A percentile compares a stretch with the other conserved stretches of the same genome.
These are phyloP conservation scores for Trichophyton rubrum DNA, from an alignment of 2,329 filamentous ascomycete species.

Conservation along the genomic window DNA sequence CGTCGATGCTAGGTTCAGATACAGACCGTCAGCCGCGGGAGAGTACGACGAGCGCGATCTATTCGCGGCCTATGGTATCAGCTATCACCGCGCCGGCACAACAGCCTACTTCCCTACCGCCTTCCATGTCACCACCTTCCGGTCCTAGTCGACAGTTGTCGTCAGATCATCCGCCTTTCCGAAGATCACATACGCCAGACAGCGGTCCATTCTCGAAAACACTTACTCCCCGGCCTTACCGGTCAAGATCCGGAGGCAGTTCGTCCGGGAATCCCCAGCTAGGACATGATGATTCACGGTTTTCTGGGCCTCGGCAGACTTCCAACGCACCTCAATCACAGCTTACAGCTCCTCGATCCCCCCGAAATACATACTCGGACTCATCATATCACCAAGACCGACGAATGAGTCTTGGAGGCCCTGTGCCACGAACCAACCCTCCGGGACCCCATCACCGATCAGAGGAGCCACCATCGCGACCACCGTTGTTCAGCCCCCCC, in stretches of 20 bases:
- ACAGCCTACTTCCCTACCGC: not conserved
- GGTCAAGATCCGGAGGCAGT: constrained; percentile 26
- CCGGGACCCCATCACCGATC: constrained; percentile 21
- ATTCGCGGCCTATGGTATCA: constrained; percentile 29
- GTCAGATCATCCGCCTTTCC: constrained; percentile 50
- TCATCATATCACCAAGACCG: constrained; percentile 24
- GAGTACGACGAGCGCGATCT: constrained; percentile 34
- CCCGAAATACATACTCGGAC: constrained; percentile 25
- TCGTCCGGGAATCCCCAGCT: constrained; percentile 11
- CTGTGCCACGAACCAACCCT: constrained; percentile 32
- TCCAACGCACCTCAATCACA: constrained; percentile 13
- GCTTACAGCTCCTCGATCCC: constrained; percentile 25
- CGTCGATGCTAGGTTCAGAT: constrained; percentile 53
- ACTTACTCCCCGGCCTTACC: constrained; percentile 23
- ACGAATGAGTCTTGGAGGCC: constrained; percentile 34
- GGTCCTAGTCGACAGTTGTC: constrained; percentile 33
- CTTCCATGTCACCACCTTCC: constrained; percentile 32
- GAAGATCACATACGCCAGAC: constrained; percentile 63
- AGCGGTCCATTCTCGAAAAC: constrained; percentile 43
- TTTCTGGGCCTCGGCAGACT: constrained; percentile 21
- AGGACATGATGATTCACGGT: constrained; percentile 23
- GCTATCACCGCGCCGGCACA: not conserved
- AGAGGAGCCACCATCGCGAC: constrained; percentile 23
- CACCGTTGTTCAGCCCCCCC: constrained; percentile 26
- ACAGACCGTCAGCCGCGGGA: constrained; percentile 37